phyloP scores from a whole-genome alignment of 306 rosid genomes.

The Trifolium repens region DNA sequence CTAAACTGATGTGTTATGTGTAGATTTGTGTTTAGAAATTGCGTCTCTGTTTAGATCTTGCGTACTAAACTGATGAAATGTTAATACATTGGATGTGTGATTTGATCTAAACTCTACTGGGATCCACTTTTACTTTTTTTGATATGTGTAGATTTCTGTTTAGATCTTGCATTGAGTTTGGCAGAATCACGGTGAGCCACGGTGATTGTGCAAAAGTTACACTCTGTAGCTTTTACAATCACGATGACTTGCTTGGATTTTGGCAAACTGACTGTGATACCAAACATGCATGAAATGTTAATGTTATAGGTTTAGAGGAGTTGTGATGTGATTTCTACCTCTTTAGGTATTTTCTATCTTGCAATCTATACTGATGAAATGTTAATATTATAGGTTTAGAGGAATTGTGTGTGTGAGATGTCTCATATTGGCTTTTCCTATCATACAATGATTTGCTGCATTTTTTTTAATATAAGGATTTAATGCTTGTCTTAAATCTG shows the following conservation, averaged over 20 bases:
- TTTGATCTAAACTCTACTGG: too few relatives aligned
- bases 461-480: conserved; percentile 1
- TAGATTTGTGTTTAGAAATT: conserved; percentile 1
- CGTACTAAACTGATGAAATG: conserved; percentile 4
- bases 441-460: not conserved
- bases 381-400: not conserved
- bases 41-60: conserved; percentile 23
- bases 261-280: too few relatives aligned
- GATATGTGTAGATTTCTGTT: too few relatives aligned
- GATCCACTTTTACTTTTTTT: too few relatives aligned
- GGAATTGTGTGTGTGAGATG: conserved; percentile 20
- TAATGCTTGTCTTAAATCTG: conserved; percentile 1
- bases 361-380: not conserved
- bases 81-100: not conserved
- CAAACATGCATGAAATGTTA: too few relatives aligned
- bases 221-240: too few relatives aligned
- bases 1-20: not conserved
- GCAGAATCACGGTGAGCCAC: too few relatives aligned
- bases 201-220: too few relatives aligned
- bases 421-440: not conserved
- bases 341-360: conserved; percentile 4
- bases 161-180: too few relatives aligned
- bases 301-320: not conserved
- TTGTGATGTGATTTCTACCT: not conserved
- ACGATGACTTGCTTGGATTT: too few relatives aligned